These are phyloP conservation scores for Passiflora organensis DNA, from an alignment of 345 rosid genomes.

Conservation along the genomic window DNA sequence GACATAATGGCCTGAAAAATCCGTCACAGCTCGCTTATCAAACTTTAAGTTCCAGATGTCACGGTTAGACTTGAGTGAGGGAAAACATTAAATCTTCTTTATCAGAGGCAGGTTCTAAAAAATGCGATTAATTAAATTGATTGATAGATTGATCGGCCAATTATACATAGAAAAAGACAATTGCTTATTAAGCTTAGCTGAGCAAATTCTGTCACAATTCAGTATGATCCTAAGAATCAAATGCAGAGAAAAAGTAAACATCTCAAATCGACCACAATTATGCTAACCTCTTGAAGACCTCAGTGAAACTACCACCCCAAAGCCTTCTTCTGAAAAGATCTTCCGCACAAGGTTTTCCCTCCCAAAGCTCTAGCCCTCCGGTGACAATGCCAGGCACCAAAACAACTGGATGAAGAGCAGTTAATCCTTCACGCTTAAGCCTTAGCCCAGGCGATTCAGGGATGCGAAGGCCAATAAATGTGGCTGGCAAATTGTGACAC, in stretches of 20 bases:
- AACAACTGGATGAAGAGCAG: conserved; percentile 63
- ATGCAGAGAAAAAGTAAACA: no score
- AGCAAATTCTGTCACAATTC: no score
- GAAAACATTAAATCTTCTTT: no score
- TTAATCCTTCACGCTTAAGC: conserved; percentile 54
- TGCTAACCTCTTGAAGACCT: conserved; percentile 49
- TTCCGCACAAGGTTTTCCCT: conserved; percentile 64
- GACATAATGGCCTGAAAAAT: conserved; percentile 52
- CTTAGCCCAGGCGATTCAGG: conserved; percentile 51
- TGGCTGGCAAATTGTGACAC: conserved; percentile 42
- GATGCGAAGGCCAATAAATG: conserved; percentile 44
- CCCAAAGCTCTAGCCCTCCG: conserved; percentile 76
- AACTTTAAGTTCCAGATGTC: no score
- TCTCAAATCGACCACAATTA: not conserved
- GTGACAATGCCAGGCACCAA: conserved; percentile 74
- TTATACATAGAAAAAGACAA: no score
- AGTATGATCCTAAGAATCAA: no score
- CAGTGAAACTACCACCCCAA: conserved; percentile 70
- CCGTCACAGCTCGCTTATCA: not conserved
- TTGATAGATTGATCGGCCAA: no score
- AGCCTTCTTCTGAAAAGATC: conserved; percentile 71
- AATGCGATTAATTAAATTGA: no score
- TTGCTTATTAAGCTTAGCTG: no score
- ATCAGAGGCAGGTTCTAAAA: no score
- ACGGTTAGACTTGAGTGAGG: no score